phyloP scores from a whole-genome alignment of 2,329 filamentous ascomycete species.

The Raffaelea albimanens region DNA sequence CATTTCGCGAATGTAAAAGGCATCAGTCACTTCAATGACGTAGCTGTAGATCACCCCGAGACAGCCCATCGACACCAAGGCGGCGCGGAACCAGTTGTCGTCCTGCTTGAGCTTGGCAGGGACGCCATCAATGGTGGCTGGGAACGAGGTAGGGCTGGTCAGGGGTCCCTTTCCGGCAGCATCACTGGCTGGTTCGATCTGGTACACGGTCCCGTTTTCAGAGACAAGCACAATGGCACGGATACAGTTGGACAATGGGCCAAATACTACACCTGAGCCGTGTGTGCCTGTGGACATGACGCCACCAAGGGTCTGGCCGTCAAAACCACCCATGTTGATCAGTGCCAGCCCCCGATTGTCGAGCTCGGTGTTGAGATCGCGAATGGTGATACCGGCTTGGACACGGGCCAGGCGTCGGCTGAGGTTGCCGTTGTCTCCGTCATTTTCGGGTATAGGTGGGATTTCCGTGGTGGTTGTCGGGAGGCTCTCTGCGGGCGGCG shows the following conservation, averaged over 20 bases:
- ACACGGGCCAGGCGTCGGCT: slow-evolving; percentile 12
- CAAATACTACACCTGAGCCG: slow-evolving; percentile 15
- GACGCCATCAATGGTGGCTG: slow-evolving; percentile 10
- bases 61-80: slow-evolving; percentile 17
- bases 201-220: slow-evolving; percentile 15
- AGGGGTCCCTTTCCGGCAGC: slow-evolving; percentile 9
- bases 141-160: slow-evolving; percentile 14
- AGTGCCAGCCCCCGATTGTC: slow-evolving; percentile 15
- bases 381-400: slow-evolving; percentile 16
- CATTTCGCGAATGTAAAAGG: slow-evolving; percentile 14
- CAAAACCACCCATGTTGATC: slow-evolving; percentile 17
- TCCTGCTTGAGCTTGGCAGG: slow-evolving; percentile 15
- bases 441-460: neutral
- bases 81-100: slow-evolving; percentile 16
- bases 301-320: slow-evolving; percentile 17
- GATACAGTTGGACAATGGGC: slow-evolving; percentile 13
- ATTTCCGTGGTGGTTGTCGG: neutral
- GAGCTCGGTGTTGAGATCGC: slow-evolving; percentile 16
- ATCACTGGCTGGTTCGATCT: slow-evolving; percentile 15
- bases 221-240: slow-evolving; percentile 16
- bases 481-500: neutral
- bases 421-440: slow-evolving; percentile 3
- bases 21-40: slow-evolving; percentile 14
- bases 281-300: slow-evolving; percentile 17
- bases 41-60: slow-evolving; percentile 17